Evolutionary conservation across 305 asterid species (phyloP).

Genomic region (Rubia balearica): DNA sequence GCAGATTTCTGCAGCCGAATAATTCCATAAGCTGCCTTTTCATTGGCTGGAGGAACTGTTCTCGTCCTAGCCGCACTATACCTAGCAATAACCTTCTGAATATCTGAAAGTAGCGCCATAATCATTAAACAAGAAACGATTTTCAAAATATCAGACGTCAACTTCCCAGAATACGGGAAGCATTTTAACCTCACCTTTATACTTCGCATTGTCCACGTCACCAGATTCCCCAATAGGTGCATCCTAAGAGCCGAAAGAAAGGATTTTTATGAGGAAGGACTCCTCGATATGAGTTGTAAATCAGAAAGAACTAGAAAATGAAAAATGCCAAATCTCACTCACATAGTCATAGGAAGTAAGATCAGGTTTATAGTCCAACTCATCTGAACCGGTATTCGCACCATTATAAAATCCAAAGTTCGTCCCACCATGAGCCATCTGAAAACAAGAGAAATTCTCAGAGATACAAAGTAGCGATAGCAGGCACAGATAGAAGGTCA

Average conservation of each 20-base stretch:
- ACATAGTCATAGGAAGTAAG: constrained; percentile 97
- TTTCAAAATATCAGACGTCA: not conserved
- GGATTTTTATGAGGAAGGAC: constrained; percentile 23
- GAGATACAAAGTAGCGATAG: constrained; percentile 16
- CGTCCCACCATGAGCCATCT: constrained; percentile 98
- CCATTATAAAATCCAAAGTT: constrained; percentile 89
- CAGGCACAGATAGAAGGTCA: constrained; percentile 20
- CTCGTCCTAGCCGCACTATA: constrained; percentile 44
- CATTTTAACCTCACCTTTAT: constrained; percentile 44
- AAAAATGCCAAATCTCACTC: constrained; percentile 30
- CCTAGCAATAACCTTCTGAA: constrained; percentile 63
- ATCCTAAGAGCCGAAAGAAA: constrained; percentile 43
- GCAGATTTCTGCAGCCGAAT: constrained; percentile 46
- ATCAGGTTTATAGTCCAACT: constrained; percentile 76
- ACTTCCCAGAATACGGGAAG: not conserved
- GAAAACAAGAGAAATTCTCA: constrained; percentile 19
- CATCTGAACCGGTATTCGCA: constrained; percentile 77
- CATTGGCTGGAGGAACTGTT: constrained; percentile 55
- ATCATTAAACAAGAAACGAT: not conserved
- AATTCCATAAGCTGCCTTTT: constrained; percentile 61
- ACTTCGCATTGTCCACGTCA: constrained; percentile 71
- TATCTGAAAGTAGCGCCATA: constrained; percentile 52
- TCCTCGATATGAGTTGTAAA: constrained; percentile 18
- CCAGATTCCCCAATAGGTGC: constrained; percentile 96
- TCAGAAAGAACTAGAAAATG: constrained; percentile 13